phyloP scores from a whole-genome alignment of 2,329 filamentous ascomycete genomes.

The Pyricularia pennisetigena region DNA sequence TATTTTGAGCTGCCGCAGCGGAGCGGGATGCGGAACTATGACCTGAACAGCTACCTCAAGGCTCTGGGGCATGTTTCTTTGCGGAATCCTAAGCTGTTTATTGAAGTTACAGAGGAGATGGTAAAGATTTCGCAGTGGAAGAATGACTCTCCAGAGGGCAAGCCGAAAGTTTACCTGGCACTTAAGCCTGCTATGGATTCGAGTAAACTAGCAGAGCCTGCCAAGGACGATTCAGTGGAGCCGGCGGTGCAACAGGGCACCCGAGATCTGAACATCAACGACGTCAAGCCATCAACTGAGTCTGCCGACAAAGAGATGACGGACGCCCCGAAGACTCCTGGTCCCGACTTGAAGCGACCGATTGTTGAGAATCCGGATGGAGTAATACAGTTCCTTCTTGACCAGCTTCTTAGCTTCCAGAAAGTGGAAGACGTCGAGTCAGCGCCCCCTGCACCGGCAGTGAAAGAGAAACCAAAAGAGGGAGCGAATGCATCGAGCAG shows the following conservation, averaged over 20 bases:
- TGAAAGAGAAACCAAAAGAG: background rate
- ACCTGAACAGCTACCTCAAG: constrained; percentile 65
- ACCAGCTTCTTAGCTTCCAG: constrained; percentile 82
- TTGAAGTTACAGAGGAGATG: constrained; percentile 79
- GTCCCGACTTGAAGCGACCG: constrained; percentile 65
- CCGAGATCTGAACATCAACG: constrained; percentile 35
- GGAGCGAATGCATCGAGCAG: background rate
- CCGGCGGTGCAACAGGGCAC: constrained; percentile 32
- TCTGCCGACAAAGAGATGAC: constrained; percentile 47
- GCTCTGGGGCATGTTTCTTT: constrained; percentile 71
- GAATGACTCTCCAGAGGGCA: constrained; percentile 18
- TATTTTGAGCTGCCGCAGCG: constrained; percentile 56
- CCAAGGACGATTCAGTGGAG: constrained; percentile 30
- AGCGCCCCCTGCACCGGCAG: background rate
- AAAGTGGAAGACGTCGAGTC: constrained; percentile 80
- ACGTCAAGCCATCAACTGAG: constrained; percentile 53
- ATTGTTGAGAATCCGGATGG: constrained; percentile 88
- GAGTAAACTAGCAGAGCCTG: constrained; percentile 14
- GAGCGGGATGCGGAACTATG: constrained; percentile 45
- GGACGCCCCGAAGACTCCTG: constrained; percentile 51
- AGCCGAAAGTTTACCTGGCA: constrained; percentile 19
- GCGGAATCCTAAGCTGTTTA: constrained; percentile 74
- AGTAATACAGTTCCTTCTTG: constrained; percentile 88
- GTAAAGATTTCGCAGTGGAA: constrained; percentile 60
- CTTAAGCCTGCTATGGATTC: constrained; percentile 23